phyloP scores from a whole-genome alignment of 2,329 filamentous ascomycete genomes.

The Chlorencoelia australis region DNA sequence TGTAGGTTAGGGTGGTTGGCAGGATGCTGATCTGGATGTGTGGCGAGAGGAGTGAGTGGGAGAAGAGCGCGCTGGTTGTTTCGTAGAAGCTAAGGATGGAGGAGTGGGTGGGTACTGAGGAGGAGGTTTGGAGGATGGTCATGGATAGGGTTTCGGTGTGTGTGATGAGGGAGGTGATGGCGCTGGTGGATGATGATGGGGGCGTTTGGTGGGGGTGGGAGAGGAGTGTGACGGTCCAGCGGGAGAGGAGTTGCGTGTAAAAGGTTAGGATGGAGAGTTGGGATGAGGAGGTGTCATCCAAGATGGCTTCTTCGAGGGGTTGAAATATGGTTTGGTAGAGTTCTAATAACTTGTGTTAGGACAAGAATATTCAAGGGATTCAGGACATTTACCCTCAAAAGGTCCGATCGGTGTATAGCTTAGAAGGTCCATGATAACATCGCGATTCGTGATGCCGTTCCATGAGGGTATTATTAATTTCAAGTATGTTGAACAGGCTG shows the following conservation, averaged over 20 bases:
- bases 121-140: slow-evolving; percentile 46
- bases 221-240: slow-evolving; percentile 42
- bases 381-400: slow-evolving; percentile 42
- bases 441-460: slow-evolving; percentile 48
- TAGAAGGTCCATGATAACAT: slow-evolving; percentile 47
- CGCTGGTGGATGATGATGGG: slow-evolving; percentile 3
- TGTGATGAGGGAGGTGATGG: slow-evolving; percentile 34
- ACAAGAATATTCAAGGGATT: too few relatives aligned
- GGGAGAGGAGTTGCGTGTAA: slow-evolving; percentile 56
- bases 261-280: slow-evolving; percentile 53
- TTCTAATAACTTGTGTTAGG: slow-evolving; percentile 30
- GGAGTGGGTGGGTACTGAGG: slow-evolving; percentile 36
- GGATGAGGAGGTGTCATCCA: slow-evolving; percentile 40
- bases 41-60: slow-evolving; percentile 38
- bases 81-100: slow-evolving; percentile 63
- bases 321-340: slow-evolving; percentile 39
- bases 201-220: slow-evolving; percentile 26
- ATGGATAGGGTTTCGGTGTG: slow-evolving; percentile 47
- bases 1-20: slow-evolving; percentile 57
- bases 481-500: slow-evolving; percentile 36
- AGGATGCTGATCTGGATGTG: slow-evolving; percentile 60
- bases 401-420: slow-evolving; percentile 42
- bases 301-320: slow-evolving; percentile 40
- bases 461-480: slow-evolving; percentile 47
- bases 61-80: slow-evolving; percentile 45